Conservation (phyloP, 257 asterid genomes). For the Forsythia viridissima region DNA sequence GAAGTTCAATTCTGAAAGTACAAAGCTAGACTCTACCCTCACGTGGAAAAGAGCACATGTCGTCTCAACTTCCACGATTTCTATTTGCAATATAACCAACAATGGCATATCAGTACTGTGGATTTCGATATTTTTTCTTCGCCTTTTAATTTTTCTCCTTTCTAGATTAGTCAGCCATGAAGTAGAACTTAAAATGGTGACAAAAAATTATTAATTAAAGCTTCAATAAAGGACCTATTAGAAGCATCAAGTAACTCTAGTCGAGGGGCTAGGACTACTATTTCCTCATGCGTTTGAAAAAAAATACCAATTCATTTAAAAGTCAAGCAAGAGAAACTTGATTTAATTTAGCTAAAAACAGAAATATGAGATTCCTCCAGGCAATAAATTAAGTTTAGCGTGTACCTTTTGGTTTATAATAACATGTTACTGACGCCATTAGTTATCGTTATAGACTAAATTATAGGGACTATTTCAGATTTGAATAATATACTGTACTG, state of each 20-base stretch:
- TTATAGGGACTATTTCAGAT: neutral
- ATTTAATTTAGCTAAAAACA: neutral
- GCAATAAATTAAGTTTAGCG: neutral
- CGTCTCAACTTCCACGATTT: neutral
- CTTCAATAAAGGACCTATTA: neutral
- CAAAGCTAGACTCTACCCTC: neutral
- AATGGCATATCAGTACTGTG: neutral
- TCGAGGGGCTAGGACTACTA: neutral
- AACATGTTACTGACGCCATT: neutral
- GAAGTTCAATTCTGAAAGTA: neutral
- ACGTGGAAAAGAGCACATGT: neutral
- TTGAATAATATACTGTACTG: neutral
- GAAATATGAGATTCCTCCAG: neutral
- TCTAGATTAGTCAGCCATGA: neutral
- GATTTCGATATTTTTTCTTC: neutral
- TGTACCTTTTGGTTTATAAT: neutral
- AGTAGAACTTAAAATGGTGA: neutral
- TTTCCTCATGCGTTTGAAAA: neutral
- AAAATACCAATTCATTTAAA: neutral
- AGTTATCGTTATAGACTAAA: neutral
- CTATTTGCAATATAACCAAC: neutral
- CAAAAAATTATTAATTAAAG: neutral
- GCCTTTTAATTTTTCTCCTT: neutral
- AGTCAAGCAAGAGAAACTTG: neutral
- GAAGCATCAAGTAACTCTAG: neutral